Conservation (phyloP, 1,284 basidiomycete genomes). For the Pseudozyma thailandica region DNA sequence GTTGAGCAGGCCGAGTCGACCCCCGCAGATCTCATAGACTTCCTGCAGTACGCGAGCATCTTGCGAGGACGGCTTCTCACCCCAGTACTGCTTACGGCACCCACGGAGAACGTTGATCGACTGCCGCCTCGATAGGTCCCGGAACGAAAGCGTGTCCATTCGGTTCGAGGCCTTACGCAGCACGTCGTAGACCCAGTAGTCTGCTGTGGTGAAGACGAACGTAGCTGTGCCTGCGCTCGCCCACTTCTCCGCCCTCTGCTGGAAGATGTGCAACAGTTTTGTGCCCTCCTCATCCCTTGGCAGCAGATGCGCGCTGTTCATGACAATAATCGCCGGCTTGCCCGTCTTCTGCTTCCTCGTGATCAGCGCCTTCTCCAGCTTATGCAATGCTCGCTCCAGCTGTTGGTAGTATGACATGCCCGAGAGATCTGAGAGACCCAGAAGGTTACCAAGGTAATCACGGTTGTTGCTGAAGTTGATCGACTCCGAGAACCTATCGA, state of each 20-base stretch:
- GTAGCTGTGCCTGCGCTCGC: conserved; percentile 59
- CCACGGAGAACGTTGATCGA: conserved; percentile 54
- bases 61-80: conserved; percentile 45
- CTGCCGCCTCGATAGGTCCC: conserved; percentile 54
- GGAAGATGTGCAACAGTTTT: conserved; percentile 59
- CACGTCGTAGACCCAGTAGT: conserved; percentile 62
- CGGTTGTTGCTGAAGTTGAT: conserved; percentile 64
- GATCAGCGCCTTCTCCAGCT: conserved; percentile 61
- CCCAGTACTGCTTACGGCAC: conserved; percentile 61
- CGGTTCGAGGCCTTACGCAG: conserved; percentile 58
- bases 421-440: conserved; percentile 59
- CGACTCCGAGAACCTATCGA: conserved; percentile 60
- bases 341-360: conserved; percentile 46
- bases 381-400: conserved; percentile 61
- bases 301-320: conserved; percentile 61
- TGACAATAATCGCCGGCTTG: conserved; percentile 63
- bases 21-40: conserved; percentile 60
- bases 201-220: conserved; percentile 58
- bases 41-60: conserved; percentile 49
- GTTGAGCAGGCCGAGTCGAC: conserved; percentile 58
- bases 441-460: conserved; percentile 62
- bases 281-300: conserved; percentile 59
- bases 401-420: conserved; percentile 60
- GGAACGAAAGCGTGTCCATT: conserved; percentile 64
- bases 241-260: conserved; percentile 65